Percentiles rank a stretch among this genome's conserved stretches.
Conservation (phyloP, 257 asterid species). For the Primulina eburnea region DNA sequence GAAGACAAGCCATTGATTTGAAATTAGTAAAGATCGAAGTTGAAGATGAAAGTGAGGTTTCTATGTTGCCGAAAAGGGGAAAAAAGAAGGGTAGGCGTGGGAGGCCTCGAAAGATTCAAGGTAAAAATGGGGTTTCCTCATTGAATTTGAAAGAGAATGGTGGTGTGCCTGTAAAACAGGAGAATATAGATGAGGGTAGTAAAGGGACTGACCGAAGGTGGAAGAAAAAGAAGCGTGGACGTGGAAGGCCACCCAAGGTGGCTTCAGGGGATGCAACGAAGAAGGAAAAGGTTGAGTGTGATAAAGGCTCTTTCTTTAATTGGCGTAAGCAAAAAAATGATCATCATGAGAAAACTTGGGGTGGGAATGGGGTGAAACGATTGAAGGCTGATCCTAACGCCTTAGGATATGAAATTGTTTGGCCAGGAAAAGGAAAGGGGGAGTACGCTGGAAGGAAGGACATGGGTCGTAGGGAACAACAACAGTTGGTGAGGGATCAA, state of each 20-base stretch:
- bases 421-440: slow-evolving; percentile 3
- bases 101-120: slow-evolving; percentile 26
- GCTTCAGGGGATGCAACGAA: slow-evolving; percentile 13
- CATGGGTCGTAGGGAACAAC: slow-evolving; percentile 56
- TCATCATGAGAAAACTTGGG: slow-evolving; percentile 21
- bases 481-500: slow-evolving; percentile 68
- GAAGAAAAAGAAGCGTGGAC: slow-evolving; percentile 29
- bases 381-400: slow-evolving; percentile 15
- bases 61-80: slow-evolving; percentile 4
- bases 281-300: slow-evolving; percentile 30
- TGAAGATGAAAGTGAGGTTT: slow-evolving; percentile 22
- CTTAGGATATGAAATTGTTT: slow-evolving; percentile 18
- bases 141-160: slow-evolving; percentile 20
- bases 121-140: slow-evolving; percentile 20
- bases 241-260: slow-evolving; percentile 36
- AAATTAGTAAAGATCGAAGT: slow-evolving; percentile 31
- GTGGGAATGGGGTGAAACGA: slow-evolving; percentile 28
- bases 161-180: not conserved
- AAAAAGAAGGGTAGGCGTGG: slow-evolving; percentile 24
- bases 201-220: slow-evolving; percentile 25
- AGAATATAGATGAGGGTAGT: slow-evolving; percentile 4
- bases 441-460: slow-evolving; percentile 29
- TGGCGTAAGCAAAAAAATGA: slow-evolving; percentile 16
- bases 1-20: slow-evolving; percentile 36
- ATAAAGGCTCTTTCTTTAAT: slow-evolving; percentile 21